Base-by-base conservation (phyloP, 2,329 filamentous ascomycete genomes). In the Fusarium equiseti region DNA sequence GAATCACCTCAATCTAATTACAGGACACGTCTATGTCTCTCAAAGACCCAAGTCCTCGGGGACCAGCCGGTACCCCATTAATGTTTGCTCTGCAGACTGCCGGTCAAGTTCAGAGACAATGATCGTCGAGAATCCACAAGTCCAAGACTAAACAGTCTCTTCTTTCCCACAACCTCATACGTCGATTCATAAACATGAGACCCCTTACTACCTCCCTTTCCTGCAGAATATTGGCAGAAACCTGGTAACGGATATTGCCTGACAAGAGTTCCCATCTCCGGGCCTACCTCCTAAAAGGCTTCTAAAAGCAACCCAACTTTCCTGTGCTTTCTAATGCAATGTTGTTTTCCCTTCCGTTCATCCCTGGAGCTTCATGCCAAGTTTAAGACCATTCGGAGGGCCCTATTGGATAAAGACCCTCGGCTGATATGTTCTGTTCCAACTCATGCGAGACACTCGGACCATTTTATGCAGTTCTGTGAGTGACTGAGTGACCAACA, bases 401-500 rank as follows among this genome's bases (percentile, higher is more conserved):
- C 9, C 38, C 45, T 46, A 65, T 50, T 63, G 59, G 62, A 16
- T 35, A 56, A 29, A 26, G 32, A 43, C 38, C 16, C 29, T 35
- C 50, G 43, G 49, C 11, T 63, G 58, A 46, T 64, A 61, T 58
- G 24, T 64, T 51, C 22, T 45, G 42, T 43, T 49, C 46, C 46
- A 31, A 44, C 31, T 58, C 45, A 64, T 59, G 24, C 24, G 42
- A 58, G 45, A 64, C 63, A 61, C 44, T 32, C 22, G 27, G 53
- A 45, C 57, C 57, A 59, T 26, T 54, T 51, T 24, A 55, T 71
- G 63, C 67, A 53, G 31, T 38, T 46, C 32, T 40, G 32, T 55
- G 49, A 43, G 32, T 53, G 35, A 26, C 44, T 12, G 54, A 45
- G 42, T 44, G 63, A 44, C 52, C 48, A 51, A 20, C 48, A 43